Evolutionary conservation across 2,329 filamentous ascomycete species (phyloP), one percentile per base, ranked within the genome.

Genomic region (Orbilia blumenaviensis): DNA sequence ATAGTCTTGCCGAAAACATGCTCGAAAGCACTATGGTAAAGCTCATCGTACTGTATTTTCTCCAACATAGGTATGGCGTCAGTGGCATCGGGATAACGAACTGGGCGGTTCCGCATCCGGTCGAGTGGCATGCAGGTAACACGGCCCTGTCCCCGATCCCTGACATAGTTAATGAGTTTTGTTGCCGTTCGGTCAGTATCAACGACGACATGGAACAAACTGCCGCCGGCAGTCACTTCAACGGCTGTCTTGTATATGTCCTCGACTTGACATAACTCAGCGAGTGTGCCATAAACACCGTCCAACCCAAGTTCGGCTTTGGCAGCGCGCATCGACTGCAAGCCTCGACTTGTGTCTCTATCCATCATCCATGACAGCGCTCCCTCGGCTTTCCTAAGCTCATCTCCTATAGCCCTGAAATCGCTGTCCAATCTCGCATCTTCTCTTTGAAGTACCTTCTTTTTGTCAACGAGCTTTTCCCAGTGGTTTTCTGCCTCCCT

Each of bases 1-100:
- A 99, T 93, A 0, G 93, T 95, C 83, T 93, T 96, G 52, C 94
- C 95, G 83, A 99, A 99, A 0, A 99, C 93, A 81, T 97, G 94
- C 81, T 92, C 90, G 82, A 99, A 95, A 0, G 95, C 95, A 80
- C 89, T 91, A 72, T 96, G 92, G 79, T 90, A 97, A 77, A 85
- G 86, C 1, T 86, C 81, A 61, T 97, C 91, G 81, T 90, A 99
- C 56, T 89, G 87, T 75, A 98, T 88, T 83, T 96, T 97, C 23
- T 78, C 74, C 8, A 80, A 58, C 80, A 99, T 88, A 0, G 93
- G 92, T 36, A 97, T 89, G 1, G 93, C 94, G 82, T 98, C 94
- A 78, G 90, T 91, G 0, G 92, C 92, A 75, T 92, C 90, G 2
- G 95, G 94, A 77, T 97, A 87, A 79, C 94, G 94, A 60, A 88